Conservation (phyloP, 2,329 filamentous ascomycete genomes). For the Diaporthe humulicola region DNA sequence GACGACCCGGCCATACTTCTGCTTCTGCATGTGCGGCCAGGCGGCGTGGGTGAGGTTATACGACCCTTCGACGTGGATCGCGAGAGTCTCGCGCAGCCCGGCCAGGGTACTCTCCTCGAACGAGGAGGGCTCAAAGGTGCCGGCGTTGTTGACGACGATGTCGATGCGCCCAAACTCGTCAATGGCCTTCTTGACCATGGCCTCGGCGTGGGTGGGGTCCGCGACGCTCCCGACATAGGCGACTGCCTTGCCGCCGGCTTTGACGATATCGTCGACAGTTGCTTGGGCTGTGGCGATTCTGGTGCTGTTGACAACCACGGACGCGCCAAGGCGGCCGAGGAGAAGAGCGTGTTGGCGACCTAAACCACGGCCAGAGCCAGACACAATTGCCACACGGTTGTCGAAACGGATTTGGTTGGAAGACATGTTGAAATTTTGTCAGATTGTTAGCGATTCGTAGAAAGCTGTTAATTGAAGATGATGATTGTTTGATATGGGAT, state of each 20-base stretch:
- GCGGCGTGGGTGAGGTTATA: neutral
- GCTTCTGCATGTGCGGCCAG: constrained; percentile 6
- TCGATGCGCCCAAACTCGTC: neutral
- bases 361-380: neutral
- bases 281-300: neutral
- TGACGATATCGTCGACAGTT: neutral
- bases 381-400: neutral
- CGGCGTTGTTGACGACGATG: neutral
- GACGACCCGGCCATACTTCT: neutral
- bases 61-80: neutral
- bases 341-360: neutral
- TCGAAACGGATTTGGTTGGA: neutral
- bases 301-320: constrained; percentile 5
- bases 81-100: neutral
- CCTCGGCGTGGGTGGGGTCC: neutral
- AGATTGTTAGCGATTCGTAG: neutral
- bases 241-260: neutral
- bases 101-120: neutral
- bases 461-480: neutral
- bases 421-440: neutral
- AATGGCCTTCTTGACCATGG: constrained; percentile 1
- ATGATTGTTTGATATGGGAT: neutral
- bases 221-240: neutral
- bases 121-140: neutral
- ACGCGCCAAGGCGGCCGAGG: neutral